A percentile compares a stretch with the other conserved stretches of the same genome.
phyloP scores from a whole-genome alignment of 2,329 filamentous ascomycete genomes.

The Davidsoniella australis region DNA sequence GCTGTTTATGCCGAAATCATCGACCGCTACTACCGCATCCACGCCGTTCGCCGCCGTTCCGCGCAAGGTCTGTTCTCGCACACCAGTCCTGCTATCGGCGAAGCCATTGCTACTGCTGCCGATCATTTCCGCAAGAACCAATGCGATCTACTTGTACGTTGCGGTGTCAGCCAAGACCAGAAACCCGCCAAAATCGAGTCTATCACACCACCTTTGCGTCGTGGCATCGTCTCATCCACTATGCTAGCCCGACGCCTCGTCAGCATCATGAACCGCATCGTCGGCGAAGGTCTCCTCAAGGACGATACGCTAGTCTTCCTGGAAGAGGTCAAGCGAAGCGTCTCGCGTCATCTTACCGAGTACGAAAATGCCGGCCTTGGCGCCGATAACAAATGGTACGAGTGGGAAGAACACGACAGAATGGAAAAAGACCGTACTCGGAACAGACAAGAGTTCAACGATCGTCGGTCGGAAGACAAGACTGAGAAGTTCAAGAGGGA shows the following conservation, averaged over 20 bases:
- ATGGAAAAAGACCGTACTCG: not conserved
- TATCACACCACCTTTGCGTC: not conserved
- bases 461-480: slow-evolving; percentile 1
- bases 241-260: slow-evolving; percentile 18
- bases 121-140: slow-evolving; percentile 8
- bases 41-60: slow-evolving; percentile 1
- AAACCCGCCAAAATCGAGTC: not conserved
- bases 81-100: not conserved
- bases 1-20: slow-evolving; percentile 6
- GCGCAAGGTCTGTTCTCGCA: not conserved
- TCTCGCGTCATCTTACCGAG: slow-evolving; percentile 3
- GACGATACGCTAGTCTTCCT: slow-evolving; percentile 4
- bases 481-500: not conserved
- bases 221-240: slow-evolving; percentile 1
- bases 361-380: slow-evolving; percentile 4
- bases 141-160: slow-evolving; percentile 4
- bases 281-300: slow-evolving; percentile 5
- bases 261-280: slow-evolving; percentile 1
- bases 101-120: not conserved
- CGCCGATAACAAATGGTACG: slow-evolving; percentile 6
- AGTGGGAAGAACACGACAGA: slow-evolving; percentile 8
- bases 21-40: slow-evolving; percentile 7
- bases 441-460: not conserved
- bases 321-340: slow-evolving; percentile 1
- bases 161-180: not conserved